These are phyloP conservation scores for Tetrahymena elliotti DNA, from an alignment of 73 alveolate genomes.

Conservation along the genomic window DNA sequence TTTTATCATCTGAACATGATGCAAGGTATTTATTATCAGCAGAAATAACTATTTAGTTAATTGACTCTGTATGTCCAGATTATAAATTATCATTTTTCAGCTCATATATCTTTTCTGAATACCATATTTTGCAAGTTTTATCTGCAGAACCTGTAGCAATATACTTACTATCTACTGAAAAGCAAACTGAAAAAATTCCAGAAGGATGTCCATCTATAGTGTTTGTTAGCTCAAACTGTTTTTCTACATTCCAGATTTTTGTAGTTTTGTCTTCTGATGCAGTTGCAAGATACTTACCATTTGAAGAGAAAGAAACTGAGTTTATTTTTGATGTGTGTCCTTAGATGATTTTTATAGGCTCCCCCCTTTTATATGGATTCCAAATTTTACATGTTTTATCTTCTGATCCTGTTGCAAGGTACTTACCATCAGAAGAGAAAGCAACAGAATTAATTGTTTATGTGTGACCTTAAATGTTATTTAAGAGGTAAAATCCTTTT, in stretches of 20 bases:
- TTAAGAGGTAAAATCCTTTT: not conserved
- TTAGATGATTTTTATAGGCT: slow-evolving; percentile 34
- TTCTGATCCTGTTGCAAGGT: not conserved
- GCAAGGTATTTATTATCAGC: not conserved
- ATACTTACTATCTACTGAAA: not conserved
- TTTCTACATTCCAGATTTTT: slow-evolving; percentile 7
- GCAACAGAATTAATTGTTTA: not conserved
- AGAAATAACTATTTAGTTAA: not conserved
- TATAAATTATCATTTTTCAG: no score
- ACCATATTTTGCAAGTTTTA: not conserved
- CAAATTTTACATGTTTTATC: not conserved
- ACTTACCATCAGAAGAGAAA: not conserved
- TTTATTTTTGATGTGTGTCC: slow-evolving; percentile 53
- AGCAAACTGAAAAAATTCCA: not conserved
- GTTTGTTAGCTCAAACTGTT: not conserved
- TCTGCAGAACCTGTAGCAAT: not conserved
- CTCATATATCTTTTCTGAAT: not conserved
- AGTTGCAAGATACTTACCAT: slow-evolving; percentile 57
- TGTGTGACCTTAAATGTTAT: not conserved
- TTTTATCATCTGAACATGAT: not conserved
- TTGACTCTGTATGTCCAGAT: no score
- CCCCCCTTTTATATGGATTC: not conserved
- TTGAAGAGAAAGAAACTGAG: slow-evolving; percentile 47
- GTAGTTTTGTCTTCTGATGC: slow-evolving; percentile 45
- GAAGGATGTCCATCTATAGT: not conserved